phyloP scores from a whole-genome alignment of 139 green algal genomes.

The Astrephomene gubernaculifera region DNA sequence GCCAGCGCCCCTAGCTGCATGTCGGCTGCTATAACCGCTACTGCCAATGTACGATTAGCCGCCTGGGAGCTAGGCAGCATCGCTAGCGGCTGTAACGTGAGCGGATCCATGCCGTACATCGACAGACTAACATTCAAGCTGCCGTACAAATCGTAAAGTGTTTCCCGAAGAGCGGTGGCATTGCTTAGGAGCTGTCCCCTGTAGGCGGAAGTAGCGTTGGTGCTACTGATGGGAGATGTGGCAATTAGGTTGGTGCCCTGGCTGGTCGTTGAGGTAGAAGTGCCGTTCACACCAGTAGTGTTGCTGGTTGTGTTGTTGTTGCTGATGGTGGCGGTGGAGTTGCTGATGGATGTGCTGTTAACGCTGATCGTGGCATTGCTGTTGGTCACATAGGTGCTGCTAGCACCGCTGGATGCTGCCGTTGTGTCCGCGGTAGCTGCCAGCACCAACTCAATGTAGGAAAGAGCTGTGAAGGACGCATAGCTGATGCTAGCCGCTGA shows the following conservation, averaged over 20 bases:
- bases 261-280: no score
- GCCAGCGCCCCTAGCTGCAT: constrained; percentile 1
- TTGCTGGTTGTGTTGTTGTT: no score
- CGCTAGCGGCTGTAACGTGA: constrained; percentile 12
- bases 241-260: no score
- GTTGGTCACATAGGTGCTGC: no score
- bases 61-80: not conserved
- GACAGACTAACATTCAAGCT: not conserved
- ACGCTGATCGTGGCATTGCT: no score
- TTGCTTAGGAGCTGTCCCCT: not conserved
- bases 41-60: not conserved
- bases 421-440: no score
- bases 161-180: not conserved
- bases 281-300: no score
- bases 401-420: not conserved
- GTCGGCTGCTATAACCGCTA: constrained; percentile 26
- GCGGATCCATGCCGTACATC: not conserved
- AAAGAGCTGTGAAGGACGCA: not conserved
- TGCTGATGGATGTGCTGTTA: no score
- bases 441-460: constrained; percentile 6
- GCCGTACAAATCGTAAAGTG: not conserved
- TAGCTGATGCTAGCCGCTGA: not conserved
- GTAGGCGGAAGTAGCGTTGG: no score
- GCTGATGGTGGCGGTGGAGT: no score
- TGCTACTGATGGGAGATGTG: no score